Conservation (phyloP, 176 grass and related monocot species). For the Echinochloa phyllopogon region DNA sequence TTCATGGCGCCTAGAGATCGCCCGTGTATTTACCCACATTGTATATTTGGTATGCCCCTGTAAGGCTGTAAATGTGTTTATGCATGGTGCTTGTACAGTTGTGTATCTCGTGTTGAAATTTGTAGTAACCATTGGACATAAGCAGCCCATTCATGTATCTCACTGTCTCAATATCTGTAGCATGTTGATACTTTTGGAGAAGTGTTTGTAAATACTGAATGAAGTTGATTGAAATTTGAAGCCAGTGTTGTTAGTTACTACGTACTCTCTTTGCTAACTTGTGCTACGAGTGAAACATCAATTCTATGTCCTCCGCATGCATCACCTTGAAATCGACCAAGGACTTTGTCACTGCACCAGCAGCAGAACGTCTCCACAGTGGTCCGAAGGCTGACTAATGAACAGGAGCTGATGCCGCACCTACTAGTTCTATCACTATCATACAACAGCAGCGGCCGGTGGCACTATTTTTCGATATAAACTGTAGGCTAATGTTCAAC, state of each 20-base stretch:
- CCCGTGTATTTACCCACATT: neutral
- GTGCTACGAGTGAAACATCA: neutral
- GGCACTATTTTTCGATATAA: neutral
- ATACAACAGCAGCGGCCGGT: neutral
- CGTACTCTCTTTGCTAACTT: neutral
- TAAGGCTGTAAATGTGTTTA: constrained; percentile 5
- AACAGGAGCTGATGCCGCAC: too few relatives aligned
- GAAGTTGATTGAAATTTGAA: neutral
- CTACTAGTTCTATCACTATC: too few relatives aligned
- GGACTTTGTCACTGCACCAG: too few relatives aligned
- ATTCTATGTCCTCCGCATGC: neutral
- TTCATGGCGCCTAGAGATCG: constrained; percentile 29
- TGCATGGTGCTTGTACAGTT: constrained; percentile 11
- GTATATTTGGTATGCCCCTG: neutral
- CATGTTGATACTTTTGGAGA: neutral
- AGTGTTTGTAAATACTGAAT: constrained; percentile 16
- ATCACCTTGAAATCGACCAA: too few relatives aligned
- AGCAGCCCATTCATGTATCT: neutral
- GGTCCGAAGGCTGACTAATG: too few relatives aligned
- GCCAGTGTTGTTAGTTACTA: neutral
- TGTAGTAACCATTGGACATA: neutral
- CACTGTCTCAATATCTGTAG: neutral
- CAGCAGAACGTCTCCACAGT: too few relatives aligned
- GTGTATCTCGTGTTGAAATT: neutral
- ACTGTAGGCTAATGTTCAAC: neutral